These are phyloP conservation scores for Pseudozyma flocculosa DNA, from an alignment of 1,284 basidiomycete genomes.

Conservation along the genomic window DNA sequence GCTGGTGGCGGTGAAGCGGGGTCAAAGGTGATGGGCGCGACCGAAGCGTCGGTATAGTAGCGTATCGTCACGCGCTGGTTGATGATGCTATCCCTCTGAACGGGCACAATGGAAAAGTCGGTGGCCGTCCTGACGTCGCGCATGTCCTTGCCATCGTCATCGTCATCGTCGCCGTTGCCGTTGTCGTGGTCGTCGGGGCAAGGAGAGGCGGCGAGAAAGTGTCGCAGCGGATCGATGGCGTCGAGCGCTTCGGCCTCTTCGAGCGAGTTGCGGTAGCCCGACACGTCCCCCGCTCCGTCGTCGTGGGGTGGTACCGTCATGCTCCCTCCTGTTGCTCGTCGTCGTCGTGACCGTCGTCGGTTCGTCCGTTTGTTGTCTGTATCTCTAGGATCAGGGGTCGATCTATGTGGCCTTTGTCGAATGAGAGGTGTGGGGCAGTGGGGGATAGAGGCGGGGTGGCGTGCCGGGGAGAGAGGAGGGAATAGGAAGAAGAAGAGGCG, in stretches of 20 bases:
- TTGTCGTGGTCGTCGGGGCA: neutral
- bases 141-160: slow-evolving; percentile 1
- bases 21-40: neutral
- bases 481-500: no score
- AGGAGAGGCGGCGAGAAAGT: slow-evolving; percentile 62
- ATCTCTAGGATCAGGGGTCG: no score
- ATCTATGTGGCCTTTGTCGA: no score
- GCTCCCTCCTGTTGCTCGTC: no score
- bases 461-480: no score
- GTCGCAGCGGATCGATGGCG: slow-evolving; percentile 66
- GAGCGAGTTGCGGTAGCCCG: slow-evolving; percentile 1
- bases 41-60: slow-evolving; percentile 24
- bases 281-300: no score
- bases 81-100: slow-evolving; percentile 64
- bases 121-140: slow-evolving; percentile 8
- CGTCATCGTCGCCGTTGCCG: neutral
- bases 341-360: no score
- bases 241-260: slow-evolving; percentile 63
- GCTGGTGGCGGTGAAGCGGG: no score
- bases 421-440: no score
- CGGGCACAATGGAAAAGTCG: slow-evolving; percentile 60
- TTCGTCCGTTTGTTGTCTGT: no score
- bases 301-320: no score
- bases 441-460: no score
- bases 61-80: slow-evolving; percentile 31